Conservation (phyloP, 208 protist species). For the Leishmania guyanensis region DNA sequence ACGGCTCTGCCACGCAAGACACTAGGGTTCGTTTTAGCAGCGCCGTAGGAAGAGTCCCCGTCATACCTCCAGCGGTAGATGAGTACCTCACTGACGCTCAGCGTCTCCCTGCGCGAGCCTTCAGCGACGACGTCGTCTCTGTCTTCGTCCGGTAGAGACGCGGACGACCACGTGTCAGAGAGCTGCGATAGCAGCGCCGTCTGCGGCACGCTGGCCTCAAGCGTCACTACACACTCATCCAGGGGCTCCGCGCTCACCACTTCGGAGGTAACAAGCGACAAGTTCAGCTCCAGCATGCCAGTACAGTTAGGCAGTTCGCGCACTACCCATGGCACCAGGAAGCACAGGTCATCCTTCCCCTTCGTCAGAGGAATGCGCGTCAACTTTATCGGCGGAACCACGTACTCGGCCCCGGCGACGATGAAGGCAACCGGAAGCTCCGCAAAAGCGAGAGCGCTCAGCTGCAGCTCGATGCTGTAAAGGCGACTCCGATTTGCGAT, state of each 20-base stretch:
- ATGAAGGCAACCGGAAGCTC: constrained; percentile 68
- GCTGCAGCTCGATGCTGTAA: constrained; percentile 80
- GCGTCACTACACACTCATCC: constrained; percentile 68
- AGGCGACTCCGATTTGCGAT: constrained; percentile 69
- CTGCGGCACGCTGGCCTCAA: constrained; percentile 35
- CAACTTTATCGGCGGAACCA: constrained; percentile 83
- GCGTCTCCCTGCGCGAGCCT: neutral
- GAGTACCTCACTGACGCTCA: neutral
- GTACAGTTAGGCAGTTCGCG: constrained; percentile 64
- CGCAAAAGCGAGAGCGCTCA: constrained; percentile 63
- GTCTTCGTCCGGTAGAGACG: neutral
- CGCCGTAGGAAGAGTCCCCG: constrained; percentile 13
- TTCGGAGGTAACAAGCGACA: constrained; percentile 51
- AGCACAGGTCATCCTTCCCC: constrained; percentile 22
- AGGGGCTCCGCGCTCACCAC: constrained; percentile 74
- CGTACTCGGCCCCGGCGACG: constrained; percentile 74
- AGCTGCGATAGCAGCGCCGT: neutral
- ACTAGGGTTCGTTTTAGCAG: neutral
- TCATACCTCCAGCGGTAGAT: constrained; percentile 24
- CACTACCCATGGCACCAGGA: constrained; percentile 72
- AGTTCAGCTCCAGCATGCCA: constrained; percentile 63
- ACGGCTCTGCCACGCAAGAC: neutral
- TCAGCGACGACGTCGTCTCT: neutral
- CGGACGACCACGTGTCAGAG: neutral
- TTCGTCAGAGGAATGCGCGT: constrained; percentile 45